Conservation (phyloP, 2,329 filamentous ascomycete genomes). For the Paraconiothyrium sp. region DNA sequence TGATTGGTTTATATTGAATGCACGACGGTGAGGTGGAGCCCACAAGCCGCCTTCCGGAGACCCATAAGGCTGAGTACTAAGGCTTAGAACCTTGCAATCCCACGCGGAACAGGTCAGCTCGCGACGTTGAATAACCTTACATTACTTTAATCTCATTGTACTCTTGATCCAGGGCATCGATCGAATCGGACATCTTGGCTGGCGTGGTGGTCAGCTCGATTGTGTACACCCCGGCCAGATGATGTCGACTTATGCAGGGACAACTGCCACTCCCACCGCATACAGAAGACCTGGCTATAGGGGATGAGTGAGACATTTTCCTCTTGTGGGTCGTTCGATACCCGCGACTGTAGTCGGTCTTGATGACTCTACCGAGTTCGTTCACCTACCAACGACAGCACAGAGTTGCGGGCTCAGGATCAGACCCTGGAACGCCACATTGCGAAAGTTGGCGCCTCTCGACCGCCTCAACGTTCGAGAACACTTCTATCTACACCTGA, state of each 20-base stretch:
- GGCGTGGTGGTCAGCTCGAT: slow-evolving; percentile 25
- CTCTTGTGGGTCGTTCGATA: slow-evolving; percentile 12
- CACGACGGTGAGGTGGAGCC: slow-evolving; percentile 38
- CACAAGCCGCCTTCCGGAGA: slow-evolving; percentile 18
- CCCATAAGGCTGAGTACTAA: slow-evolving; percentile 37
- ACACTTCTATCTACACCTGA: not conserved
- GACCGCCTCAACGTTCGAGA: slow-evolving; percentile 10
- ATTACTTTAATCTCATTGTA: slow-evolving; percentile 6
- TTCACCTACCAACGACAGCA: slow-evolving; percentile 7
- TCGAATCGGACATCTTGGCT: slow-evolving; percentile 29
- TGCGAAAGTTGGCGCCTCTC: not conserved
- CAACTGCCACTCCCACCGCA: slow-evolving; percentile 4
- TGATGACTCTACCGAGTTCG: slow-evolving; percentile 3
- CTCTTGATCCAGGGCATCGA: slow-evolving; percentile 18
- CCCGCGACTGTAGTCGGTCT: not conserved
- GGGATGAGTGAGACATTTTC: slow-evolving; percentile 30
- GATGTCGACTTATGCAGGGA: slow-evolving; percentile 21
- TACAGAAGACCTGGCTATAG: slow-evolving; percentile 16
- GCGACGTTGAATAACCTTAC: slow-evolving; percentile 17
- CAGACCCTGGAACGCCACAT: slow-evolving; percentile 9
- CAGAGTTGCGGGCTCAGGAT: not conserved
- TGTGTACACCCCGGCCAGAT: slow-evolving; percentile 1
- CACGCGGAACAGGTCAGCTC: slow-evolving; percentile 19
- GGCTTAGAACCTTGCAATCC: slow-evolving; percentile 24
- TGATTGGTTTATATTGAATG: slow-evolving; percentile 26